Conservation (phyloP, 2,329 filamentous ascomycete species). For the Cladorrhinum sp. region DNA sequence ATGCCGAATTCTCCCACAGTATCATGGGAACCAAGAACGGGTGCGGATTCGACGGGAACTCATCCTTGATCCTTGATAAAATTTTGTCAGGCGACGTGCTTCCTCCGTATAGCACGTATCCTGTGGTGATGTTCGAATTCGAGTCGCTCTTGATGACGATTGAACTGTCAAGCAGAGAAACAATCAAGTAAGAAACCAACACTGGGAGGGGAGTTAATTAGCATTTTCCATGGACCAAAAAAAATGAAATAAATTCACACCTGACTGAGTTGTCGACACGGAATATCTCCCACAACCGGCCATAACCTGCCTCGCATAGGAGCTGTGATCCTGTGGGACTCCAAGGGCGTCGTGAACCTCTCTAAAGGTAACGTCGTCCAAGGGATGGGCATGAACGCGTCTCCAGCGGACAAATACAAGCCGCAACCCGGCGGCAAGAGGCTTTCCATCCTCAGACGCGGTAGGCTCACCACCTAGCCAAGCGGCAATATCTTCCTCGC, state of each 20-base stretch:
- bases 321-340: background rate
- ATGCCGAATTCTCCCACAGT: background rate
- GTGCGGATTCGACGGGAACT: background rate
- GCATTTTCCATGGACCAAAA: background rate
- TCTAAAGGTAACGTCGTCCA: background rate
- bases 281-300: background rate
- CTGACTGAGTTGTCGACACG: background rate
- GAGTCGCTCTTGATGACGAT: background rate
- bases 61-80: background rate
- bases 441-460: background rate
- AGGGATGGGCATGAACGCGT: background rate
- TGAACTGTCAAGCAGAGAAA: background rate
- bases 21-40: background rate
- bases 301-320: background rate
- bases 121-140: background rate
- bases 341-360: background rate
- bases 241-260: background rate
- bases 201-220: background rate
- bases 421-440: background rate
- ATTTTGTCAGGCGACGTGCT: background rate
- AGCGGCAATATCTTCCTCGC: background rate
- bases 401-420: background rate
- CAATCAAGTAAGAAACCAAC: background rate
- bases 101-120: background rate
- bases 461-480: background rate